These are phyloP conservation scores for Cladorrhinum sp. DNA, from an alignment of 2,329 filamentous ascomycete species.

Conservation along the genomic window DNA sequence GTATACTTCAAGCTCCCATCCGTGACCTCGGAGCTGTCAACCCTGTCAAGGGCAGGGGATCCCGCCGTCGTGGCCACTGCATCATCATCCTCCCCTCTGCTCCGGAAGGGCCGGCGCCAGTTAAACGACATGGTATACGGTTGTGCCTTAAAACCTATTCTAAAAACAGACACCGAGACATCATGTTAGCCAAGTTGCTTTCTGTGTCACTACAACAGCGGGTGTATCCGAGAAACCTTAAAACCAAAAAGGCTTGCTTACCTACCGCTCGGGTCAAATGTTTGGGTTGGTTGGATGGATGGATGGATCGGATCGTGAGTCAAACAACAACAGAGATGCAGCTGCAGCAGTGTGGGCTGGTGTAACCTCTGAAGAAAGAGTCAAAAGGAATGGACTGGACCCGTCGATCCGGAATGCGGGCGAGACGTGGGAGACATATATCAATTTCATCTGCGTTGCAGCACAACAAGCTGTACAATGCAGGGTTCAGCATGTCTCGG, in stretches of 20 bases:
- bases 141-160: not conserved
- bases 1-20: slow-evolving; percentile 27
- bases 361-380: not conserved
- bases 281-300: not conserved
- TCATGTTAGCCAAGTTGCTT: not conserved
- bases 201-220: not conserved
- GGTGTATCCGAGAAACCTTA: not conserved
- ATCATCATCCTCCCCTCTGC: not conserved
- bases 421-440: not conserved
- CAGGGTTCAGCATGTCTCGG: not conserved
- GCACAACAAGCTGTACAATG: too few species aligned
- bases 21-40: slow-evolving; percentile 18
- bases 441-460: too few species aligned
- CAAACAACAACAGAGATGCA: not conserved
- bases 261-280: not conserved
- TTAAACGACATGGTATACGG: slow-evolving; percentile 16
- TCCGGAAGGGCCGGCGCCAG: slow-evolving; percentile 22
- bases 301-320: not conserved
- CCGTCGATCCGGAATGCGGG: not conserved
- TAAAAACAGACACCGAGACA: not conserved
- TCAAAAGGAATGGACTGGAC: not conserved
- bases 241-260: not conserved
- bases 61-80: not conserved
- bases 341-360: not conserved
- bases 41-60: not conserved